phyloP scores from a whole-genome alignment of 2,329 filamentous ascomycete species.

The Elsinoe fawcettii region DNA sequence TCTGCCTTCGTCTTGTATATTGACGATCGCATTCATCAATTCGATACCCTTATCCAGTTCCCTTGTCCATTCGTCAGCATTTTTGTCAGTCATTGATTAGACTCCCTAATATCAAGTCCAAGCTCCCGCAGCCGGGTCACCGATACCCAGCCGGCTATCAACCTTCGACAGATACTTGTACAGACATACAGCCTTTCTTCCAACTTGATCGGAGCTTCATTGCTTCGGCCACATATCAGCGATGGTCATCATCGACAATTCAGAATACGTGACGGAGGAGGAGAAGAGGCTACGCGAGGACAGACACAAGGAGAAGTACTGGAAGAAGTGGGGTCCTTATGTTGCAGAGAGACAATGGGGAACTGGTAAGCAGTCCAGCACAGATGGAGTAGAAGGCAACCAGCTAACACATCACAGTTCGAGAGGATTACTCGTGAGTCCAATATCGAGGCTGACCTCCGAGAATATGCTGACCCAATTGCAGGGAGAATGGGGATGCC shows the following conservation, averaged over 20 bases:
- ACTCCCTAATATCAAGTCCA: slow-evolving; percentile 7
- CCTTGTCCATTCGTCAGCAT: neutral
- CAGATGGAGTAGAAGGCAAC: neutral
- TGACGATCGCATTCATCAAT: neutral
- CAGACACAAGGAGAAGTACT: slow-evolving; percentile 75
- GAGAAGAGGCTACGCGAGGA: slow-evolving; percentile 86
- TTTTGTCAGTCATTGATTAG: neutral
- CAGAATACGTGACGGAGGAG: slow-evolving; percentile 82
- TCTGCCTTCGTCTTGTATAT: neutral
- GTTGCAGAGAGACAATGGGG: slow-evolving; percentile 93
- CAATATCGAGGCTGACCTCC: slow-evolving; percentile 11
- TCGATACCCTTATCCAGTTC: neutral
- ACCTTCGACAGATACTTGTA: neutral
- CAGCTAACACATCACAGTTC: slow-evolving; percentile 48
- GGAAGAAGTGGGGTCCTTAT: slow-evolving; percentile 98
- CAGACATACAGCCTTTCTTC: neutral
- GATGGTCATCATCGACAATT: slow-evolving; percentile 86
- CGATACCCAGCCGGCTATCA: neutral
- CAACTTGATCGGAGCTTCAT: neutral
- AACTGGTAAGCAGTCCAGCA: slow-evolving; percentile 54
- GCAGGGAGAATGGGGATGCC: slow-evolving; percentile 74
- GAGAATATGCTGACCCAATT: slow-evolving; percentile 24
- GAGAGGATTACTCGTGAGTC: slow-evolving; percentile 79
- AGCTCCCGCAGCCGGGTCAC: slow-evolving; percentile 1
- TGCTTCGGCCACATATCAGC: slow-evolving; percentile 12